A percentile compares a stretch with the other conserved stretches of the same genome.
Conservation (phyloP, 768 basidiomycete genomes). For the Lactarius hengduanensis region DNA sequence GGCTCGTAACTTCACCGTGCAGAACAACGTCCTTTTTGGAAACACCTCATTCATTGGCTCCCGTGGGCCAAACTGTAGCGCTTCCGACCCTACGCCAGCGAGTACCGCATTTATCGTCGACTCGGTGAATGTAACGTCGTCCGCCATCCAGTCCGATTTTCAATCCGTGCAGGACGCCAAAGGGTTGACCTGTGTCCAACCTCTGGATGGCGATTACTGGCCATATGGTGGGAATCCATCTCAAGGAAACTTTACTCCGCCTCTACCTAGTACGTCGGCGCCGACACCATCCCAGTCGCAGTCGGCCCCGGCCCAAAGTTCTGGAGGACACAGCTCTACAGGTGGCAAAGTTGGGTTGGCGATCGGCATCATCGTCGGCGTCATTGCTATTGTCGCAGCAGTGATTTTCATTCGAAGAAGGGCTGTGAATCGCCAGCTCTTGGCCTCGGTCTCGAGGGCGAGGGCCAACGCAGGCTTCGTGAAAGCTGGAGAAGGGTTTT, state of each 20-base stretch:
- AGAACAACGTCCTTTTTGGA: conserved; percentile 57
- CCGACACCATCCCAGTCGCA: conserved; percentile 26
- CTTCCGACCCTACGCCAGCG: conserved; percentile 46
- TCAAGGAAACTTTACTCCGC: conserved; percentile 31
- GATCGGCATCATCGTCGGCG: conserved; percentile 49
- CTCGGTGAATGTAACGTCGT: conserved; percentile 39
- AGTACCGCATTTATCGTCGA: conserved; percentile 63
- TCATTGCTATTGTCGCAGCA: conserved; percentile 41
- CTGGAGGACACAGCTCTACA: conserved; percentile 31
- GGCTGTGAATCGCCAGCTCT: conserved; percentile 35
- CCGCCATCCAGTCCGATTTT: conserved; percentile 55
- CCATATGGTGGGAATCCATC: conserved; percentile 58
- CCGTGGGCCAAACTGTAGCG: conserved; percentile 62
- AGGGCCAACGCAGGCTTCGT: neutral
- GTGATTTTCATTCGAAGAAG: conserved; percentile 52
- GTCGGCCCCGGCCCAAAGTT: conserved; percentile 3
- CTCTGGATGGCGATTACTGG: conserved; percentile 68
- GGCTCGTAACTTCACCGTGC: conserved; percentile 63
- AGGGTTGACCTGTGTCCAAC: conserved; percentile 62
- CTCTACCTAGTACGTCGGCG: conserved; percentile 24
- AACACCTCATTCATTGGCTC: conserved; percentile 77
- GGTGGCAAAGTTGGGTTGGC: conserved; percentile 48
- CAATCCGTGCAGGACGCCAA: conserved; percentile 51
- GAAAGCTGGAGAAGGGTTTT: conserved; percentile 1
- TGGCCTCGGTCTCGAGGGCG: neutral